A percentile compares a stretch with the other conserved stretches of the same genome.
Conservation (phyloP, 805 yeast species). For the Candida ovalis region DNA sequence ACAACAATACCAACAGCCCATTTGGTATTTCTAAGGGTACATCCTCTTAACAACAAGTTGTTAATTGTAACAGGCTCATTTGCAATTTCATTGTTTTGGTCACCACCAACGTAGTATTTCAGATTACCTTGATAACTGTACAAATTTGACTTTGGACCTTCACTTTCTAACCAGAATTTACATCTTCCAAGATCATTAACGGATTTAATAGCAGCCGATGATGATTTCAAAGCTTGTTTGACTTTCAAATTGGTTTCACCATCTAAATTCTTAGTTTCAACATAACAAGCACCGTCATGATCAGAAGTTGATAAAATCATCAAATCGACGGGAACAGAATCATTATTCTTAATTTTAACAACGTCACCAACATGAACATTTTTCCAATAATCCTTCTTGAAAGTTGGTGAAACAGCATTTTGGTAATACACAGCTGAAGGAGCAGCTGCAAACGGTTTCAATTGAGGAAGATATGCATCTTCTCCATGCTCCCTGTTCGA, state of each 20-base stretch:
- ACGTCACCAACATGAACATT: slow-evolving; percentile 73
- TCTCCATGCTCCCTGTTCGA: slow-evolving; percentile 8
- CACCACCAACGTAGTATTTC: slow-evolving; percentile 39
- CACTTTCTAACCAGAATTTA: slow-evolving; percentile 70
- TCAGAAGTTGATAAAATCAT: slow-evolving; percentile 65
- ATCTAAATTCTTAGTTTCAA: slow-evolving; percentile 79
- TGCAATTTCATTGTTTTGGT: slow-evolving; percentile 33
- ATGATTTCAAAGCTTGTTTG: slow-evolving; percentile 66
- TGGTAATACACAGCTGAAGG: slow-evolving; percentile 10
- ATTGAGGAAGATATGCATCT: slow-evolving; percentile 7
- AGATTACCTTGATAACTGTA: slow-evolving; percentile 75
- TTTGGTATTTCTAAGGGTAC: slow-evolving; percentile 73
- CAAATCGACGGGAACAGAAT: slow-evolving; percentile 76
- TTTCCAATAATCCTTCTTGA: slow-evolving; percentile 59
- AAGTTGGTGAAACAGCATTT: slow-evolving; percentile 18
- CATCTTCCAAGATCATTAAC: slow-evolving; percentile 46
- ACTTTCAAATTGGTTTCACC: slow-evolving; percentile 79
- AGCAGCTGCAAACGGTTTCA: slow-evolving; percentile 30
- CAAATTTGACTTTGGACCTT: slow-evolving; percentile 78
- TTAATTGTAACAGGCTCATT: slow-evolving; percentile 69
- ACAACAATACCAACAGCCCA: slow-evolving; percentile 78
- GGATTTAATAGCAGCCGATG: slow-evolving; percentile 34
- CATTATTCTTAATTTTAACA: slow-evolving; percentile 62
- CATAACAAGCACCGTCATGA: slow-evolving; percentile 61
- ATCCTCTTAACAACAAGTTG: slow-evolving; percentile 70